These are phyloP conservation scores for Hypoxylon intermedium DNA, from an alignment of 495 filamentous ascomycete genomes.

Conservation along the genomic window DNA sequence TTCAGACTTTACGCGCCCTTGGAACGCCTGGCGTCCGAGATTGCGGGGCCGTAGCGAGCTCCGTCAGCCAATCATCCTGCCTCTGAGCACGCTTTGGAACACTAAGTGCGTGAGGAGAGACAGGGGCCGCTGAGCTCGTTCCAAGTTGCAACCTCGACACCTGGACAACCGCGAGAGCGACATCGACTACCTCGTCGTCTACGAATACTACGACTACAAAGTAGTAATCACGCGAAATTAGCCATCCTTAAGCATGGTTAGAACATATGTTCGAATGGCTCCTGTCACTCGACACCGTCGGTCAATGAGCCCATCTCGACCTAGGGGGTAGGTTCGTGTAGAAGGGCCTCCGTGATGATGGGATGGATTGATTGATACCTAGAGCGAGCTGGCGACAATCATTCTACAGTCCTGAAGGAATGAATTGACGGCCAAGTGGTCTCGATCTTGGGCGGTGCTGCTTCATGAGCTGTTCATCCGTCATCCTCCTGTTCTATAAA, in stretches of 20 bases:
- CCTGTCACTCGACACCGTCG: background rate
- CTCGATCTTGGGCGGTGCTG: constrained; percentile 13
- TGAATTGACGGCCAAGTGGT: constrained; percentile 8
- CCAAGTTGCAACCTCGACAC: constrained; percentile 41
- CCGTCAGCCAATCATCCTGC: constrained; percentile 48
- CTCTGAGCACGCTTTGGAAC: constrained; percentile 46
- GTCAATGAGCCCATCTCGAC: background rate
- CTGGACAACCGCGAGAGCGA: background rate
- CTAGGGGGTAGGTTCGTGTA: constrained; percentile 1
- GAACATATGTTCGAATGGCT: too few relatives aligned
- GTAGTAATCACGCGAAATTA: constrained; percentile 24
- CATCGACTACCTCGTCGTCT: constrained; percentile 7
- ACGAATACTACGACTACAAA: constrained; percentile 12
- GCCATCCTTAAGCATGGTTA: background rate
- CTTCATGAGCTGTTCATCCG: constrained; percentile 12
- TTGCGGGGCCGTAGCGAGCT: constrained; percentile 40
- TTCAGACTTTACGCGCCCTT: constrained; percentile 52
- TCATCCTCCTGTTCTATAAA: constrained; percentile 38
- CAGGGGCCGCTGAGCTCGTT: constrained; percentile 38
- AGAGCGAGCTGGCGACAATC: constrained; percentile 9
- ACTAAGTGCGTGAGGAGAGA: constrained; percentile 50
- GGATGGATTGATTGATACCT: too few relatives aligned
- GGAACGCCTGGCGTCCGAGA: constrained; percentile 50
- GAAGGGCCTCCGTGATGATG: background rate
- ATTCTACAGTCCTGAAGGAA: constrained; percentile 22